Conservation (phyloP, 345 rosid species). For the Microthlaspi erraticum region DNA sequence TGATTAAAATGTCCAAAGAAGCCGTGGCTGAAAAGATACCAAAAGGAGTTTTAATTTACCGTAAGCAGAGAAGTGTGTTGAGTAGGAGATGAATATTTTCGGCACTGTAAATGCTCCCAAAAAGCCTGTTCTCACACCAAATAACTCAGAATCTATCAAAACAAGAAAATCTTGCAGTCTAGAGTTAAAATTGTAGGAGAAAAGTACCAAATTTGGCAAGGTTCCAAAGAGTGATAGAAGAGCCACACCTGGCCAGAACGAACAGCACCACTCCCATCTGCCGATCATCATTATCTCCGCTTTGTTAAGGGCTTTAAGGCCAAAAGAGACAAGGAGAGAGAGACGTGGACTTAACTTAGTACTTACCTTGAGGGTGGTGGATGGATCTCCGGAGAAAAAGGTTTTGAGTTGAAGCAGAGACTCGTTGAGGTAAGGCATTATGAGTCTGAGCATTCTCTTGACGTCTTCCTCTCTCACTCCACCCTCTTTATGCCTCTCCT, state of each 20-base stretch:
- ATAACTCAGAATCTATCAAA: background rate
- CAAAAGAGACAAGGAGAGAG: too few species aligned
- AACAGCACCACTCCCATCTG: slow-evolving; percentile 91
- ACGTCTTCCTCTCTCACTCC: slow-evolving; percentile 81
- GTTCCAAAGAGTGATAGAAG: slow-evolving; percentile 86
- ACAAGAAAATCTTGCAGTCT: background rate
- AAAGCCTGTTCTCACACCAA: slow-evolving; percentile 60
- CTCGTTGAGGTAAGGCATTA: slow-evolving; percentile 86
- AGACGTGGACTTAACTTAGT: too few species aligned
- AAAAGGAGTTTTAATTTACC: slow-evolving; percentile 52
- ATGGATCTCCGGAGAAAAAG: slow-evolving; percentile 90
- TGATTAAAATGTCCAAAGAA: slow-evolving; percentile 8
- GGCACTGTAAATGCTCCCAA: slow-evolving; percentile 79
- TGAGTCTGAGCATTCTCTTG: slow-evolving; percentile 61
- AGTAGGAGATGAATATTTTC: slow-evolving; percentile 72
- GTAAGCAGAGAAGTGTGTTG: slow-evolving; percentile 60
- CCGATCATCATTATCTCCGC: slow-evolving; percentile 32
- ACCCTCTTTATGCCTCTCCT: slow-evolving; percentile 51
- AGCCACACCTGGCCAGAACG: slow-evolving; percentile 80
- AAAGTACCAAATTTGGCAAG: slow-evolving; percentile 79
- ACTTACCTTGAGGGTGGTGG: slow-evolving; percentile 86
- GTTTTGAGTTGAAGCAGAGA: slow-evolving; percentile 66
- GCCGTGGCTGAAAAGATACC: background rate
- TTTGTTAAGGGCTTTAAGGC: too few species aligned
- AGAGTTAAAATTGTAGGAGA: slow-evolving; percentile 23